Evolutionary conservation across 345 rosid genomes (phyloP).

Genomic region (Sisymbrium irio): DNA sequence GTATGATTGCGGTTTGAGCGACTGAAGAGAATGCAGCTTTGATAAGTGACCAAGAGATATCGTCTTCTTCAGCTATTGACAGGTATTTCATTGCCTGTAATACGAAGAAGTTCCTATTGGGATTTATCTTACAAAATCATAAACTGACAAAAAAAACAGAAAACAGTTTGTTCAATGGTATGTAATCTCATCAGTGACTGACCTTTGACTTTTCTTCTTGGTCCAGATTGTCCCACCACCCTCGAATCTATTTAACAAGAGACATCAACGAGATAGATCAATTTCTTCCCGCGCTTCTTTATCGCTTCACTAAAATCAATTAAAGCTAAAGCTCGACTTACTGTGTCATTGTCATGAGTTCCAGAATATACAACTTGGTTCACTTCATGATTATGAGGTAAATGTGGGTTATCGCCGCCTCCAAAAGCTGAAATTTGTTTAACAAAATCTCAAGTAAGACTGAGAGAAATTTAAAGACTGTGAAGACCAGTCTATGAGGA

Average conservation of each 20-base stretch:
- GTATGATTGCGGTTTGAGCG: constrained; percentile 71
- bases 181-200: not conserved
- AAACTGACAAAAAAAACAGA: not conserved
- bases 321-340: constrained; percentile 27
- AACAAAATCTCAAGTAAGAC: not conserved
- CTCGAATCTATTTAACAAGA: constrained; percentile 48
- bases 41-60: constrained; percentile 69
- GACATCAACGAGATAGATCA: not conserved
- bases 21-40: constrained; percentile 66
- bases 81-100: constrained; percentile 67
- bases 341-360: constrained; percentile 97
- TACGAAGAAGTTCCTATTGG: not conserved
- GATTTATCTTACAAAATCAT: not conserved
- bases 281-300: not conserved
- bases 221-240: constrained; percentile 80
- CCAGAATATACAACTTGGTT: constrained; percentile 98
- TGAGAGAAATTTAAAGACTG: not conserved
- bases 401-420: constrained; percentile 77
- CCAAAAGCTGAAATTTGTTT: constrained; percentile 61
- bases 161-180: not conserved
- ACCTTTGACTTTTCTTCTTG: constrained; percentile 65
- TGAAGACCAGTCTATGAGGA: not conserved
- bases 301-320: not conserved
- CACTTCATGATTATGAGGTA: constrained; percentile 86
- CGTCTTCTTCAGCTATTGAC: constrained; percentile 50